Base-by-base conservation (phyloP, 2,329 filamentous ascomycete species). In the Neoscytalidium dimidiatum region DNA sequence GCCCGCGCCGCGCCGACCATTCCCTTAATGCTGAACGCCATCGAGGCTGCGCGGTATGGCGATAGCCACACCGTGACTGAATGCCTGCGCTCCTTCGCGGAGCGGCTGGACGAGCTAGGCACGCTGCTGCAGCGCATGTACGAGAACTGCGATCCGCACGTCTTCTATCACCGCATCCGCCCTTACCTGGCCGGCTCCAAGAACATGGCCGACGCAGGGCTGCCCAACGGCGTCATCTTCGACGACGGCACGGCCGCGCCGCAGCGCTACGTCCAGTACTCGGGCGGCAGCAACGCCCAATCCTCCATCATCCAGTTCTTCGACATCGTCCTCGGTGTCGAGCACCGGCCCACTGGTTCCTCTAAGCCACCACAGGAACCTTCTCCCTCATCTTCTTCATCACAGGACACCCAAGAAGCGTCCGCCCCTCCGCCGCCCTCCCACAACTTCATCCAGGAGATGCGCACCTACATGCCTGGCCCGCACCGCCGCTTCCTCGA, bases 291-390 rank as follows among this genome's bases (percentile, higher is more conserved):
- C 80, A 98, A 99, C 73, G 95, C 95, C 0, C 95, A 99, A 79
- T 96, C 92, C 82, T 97, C 94, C 65, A 82, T 98, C 66, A 95
- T 99, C 67, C 95, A 99, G 72, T 97, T 98, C 82, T 98, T 98
- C 74, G 95, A 99, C 76, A 88, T 98, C 57, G 88, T 92, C 1
- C 86, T 99, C 1, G 93, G 93, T 48, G 86, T 99, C 61, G 90
- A 95, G 74, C 95, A 99, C 77, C 88, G 91, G 8, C 93, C 94
- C 0, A 98, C 95, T 0, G 94, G 94, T 43, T 87, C 92, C 43
- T 87, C 92, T 69, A 90, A 86, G 76, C 80, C 80, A 76, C 80
- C 80, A 6, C 62, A 49, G 14, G 49, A 38, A 3, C 60, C 58
- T 28, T 48, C 65, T 14, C 19, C 44, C 2, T 33, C 57, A n/a